Conservation (phyloP, 306 rosid genomes). For the Chamaecrista fasciculata region DNA sequence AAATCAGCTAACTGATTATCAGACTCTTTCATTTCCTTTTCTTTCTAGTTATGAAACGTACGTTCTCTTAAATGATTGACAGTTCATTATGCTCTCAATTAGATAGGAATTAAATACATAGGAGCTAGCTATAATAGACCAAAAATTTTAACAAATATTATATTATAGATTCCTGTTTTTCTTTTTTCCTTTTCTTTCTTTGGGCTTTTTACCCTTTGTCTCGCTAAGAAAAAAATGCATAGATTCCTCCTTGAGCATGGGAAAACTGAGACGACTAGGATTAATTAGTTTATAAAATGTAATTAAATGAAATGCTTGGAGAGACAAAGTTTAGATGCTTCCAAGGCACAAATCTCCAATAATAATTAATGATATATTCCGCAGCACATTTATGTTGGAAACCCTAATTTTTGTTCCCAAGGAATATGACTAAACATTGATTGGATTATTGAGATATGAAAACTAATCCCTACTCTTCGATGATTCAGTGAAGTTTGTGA, state of each 20-base stretch:
- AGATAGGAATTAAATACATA: too few species aligned
- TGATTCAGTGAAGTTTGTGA: slow-evolving; percentile 31
- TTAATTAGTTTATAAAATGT: slow-evolving; percentile 27
- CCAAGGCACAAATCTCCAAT: slow-evolving; percentile 42
- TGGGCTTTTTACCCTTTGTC: too few species aligned
- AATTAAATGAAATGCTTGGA: slow-evolving; percentile 32
- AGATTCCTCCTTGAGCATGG: slow-evolving; percentile 53
- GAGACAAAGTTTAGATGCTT: slow-evolving; percentile 52
- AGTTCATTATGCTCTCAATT: too few species aligned
- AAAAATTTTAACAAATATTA: too few species aligned
- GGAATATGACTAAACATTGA: slow-evolving; percentile 40
- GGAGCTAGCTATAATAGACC: too few species aligned
- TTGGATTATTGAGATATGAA: slow-evolving; percentile 21
- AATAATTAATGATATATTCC: slow-evolving; percentile 23
- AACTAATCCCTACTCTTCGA: slow-evolving; percentile 7
- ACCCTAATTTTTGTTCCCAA: slow-evolving; percentile 42
- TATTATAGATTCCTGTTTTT: too few species aligned
- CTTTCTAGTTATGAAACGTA: too few species aligned
- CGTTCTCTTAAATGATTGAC: too few species aligned
- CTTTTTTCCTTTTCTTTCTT: too few species aligned
- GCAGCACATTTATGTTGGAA: slow-evolving; percentile 35
- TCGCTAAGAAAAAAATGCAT: not conserved
- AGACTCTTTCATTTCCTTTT: too few species aligned
- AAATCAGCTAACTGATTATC: too few species aligned
- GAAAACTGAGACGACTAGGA: slow-evolving; percentile 30